These are phyloP conservation scores for Posidonia australis DNA, from an alignment of 106 monocot genomes.

Conservation along the genomic window DNA sequence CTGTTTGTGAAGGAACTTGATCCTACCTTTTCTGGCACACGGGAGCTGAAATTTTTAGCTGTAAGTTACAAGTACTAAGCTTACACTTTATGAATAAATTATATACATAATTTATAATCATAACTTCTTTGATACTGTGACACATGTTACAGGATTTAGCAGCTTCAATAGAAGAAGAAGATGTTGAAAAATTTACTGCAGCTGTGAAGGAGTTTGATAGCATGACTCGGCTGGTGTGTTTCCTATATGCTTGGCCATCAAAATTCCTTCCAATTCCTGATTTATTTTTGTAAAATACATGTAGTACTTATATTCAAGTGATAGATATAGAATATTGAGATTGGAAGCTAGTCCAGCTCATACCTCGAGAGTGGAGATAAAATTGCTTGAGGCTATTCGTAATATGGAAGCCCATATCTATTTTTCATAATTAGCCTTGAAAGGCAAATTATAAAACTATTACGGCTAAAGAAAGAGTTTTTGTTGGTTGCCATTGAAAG, in stretches of 20 bases:
- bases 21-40: slow-evolving; percentile 25
- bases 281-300: neutral
- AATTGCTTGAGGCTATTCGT: too few species aligned
- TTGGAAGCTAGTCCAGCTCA: too few species aligned
- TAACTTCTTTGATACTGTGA: neutral
- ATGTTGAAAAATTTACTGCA: slow-evolving; percentile 72
- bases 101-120: neutral
- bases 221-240: slow-evolving; percentile 78
- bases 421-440: too few species aligned
- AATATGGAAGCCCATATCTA: too few species aligned
- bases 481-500: too few species aligned
- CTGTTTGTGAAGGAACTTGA: slow-evolving; percentile 18
- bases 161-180: slow-evolving; percentile 77
- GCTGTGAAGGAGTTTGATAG: slow-evolving; percentile 71
- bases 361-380: too few species aligned
- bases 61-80: slow-evolving; percentile 4
- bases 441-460: too few species aligned
- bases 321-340: too few species aligned
- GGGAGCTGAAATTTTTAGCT: slow-evolving; percentile 76
- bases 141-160: slow-evolving; percentile 58
- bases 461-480: too few species aligned
- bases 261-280: neutral
- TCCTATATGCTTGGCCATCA: neutral
- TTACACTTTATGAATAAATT: neutral
- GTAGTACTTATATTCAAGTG: neutral